Evolutionary conservation across 306 rosid genomes (phyloP).

Genomic region (Pyrus pyrifolia): DNA sequence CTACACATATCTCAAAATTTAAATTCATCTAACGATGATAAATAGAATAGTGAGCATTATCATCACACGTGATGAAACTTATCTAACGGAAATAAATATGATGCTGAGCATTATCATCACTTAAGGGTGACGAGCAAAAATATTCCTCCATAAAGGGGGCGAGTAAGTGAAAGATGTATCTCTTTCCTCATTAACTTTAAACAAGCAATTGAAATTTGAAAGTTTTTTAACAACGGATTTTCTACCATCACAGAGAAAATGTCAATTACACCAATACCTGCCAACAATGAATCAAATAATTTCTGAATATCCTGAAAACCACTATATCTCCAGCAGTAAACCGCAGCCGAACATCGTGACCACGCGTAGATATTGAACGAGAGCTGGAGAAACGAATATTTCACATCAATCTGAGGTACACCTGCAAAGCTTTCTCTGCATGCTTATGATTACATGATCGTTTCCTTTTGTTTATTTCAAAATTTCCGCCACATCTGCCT

Average conservation of each 20-base stretch:
- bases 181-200: not conserved
- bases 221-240: not conserved
- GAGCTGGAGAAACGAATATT: slow-evolving; percentile 5
- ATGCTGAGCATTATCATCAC: no score
- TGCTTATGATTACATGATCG: not conserved
- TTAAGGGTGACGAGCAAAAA: not conserved
- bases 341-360: not conserved
- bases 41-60: no score
- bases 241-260: not conserved
- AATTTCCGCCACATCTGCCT: not conserved
- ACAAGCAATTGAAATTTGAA: not conserved
- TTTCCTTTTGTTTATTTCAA: not conserved
- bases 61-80: no score
- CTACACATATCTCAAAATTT: no score
- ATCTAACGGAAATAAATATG: no score
- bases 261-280: not conserved
- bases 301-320: not conserved
- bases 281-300: not conserved
- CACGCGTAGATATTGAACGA: not conserved
- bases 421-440: not conserved
- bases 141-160: no score
- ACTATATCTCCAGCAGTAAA: slow-evolving; percentile 4
- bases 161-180: not conserved
- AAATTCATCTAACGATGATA: no score
- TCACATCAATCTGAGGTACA: not conserved